Base-by-base conservation (phyloP, 768 basidiomycete genomes). In the Strobilomyces dryophilus region DNA sequence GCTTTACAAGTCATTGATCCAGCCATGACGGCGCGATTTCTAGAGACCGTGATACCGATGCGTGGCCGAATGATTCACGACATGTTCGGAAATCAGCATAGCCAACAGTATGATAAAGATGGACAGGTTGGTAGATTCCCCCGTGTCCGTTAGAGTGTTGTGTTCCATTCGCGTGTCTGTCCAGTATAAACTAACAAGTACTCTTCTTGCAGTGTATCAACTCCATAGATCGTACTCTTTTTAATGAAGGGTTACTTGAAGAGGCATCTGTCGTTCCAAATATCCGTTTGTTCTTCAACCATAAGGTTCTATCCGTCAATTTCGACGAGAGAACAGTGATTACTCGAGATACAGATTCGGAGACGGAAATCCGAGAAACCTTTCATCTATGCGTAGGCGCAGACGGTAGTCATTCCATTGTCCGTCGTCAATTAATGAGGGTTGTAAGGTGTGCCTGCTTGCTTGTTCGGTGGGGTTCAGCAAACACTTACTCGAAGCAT, bases 1-100 rank as follows among this genome's bases (percentile, higher is more conserved):
- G 95, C 95, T 41, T 75, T 98, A 43, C 78, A 85, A 62, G 82
- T 85, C 49, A 80, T 99, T 57, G 89, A 95, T 72, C 75, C 83
- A 39, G 79, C 75, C 35, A 74, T 83, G 57, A 82, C 88, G 24
- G 76, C 82, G 49, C 77, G 83, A 55, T 87, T 95, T 64, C 70
- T 95, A 61, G 73, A 84, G 60, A 77, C 82, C 29, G 87, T 85
- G 37, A 94, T 98, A 71, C 94, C 94, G 60, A 95, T 98, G 93
- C 83, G 79, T 61, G 95, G 93, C 41, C 81, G 95, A 47, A 95
- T 98, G 92, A 92, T 98, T 58, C 95, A 98, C 74, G 82, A 84
- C 63, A 64, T 68, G 55, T 74, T 81, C 60, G 89, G 90, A 53
- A 79, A 79, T 60, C 76, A 81, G 58, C 82, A 91, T 63, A 92